A percentile compares a stretch with the other conserved stretches of the same genome.
These are phyloP conservation scores for Homolaphlyctis polyrhiza DNA, from an alignment of 371 early-diverging fungal genomes.

Conservation along the genomic window DNA sequence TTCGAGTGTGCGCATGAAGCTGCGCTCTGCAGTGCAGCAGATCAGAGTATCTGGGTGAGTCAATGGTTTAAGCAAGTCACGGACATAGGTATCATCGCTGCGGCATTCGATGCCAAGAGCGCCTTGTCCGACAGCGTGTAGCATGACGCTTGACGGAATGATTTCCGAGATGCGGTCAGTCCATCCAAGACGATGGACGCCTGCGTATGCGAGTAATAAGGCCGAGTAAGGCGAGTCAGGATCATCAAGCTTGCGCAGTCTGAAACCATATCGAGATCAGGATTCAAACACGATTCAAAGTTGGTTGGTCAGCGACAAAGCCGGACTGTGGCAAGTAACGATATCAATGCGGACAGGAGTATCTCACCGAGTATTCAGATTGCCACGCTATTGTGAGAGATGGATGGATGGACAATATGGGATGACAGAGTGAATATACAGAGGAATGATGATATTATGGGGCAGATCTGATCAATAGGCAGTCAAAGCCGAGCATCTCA, in stretches of 20 bases:
- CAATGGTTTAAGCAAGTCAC: constrained; percentile 49
- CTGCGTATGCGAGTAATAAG: constrained; percentile 86
- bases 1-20: constrained; percentile 83
- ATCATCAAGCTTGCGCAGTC: constrained; percentile 79
- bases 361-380: constrained; percentile 70
- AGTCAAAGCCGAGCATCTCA: too few relatives aligned
- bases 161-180: constrained; percentile 66
- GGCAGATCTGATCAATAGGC: too few relatives aligned
- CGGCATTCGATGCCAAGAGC: constrained; percentile 87
- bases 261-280: background rate
- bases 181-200: constrained; percentile 65
- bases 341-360: constrained; percentile 1
- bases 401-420: too few relatives aligned
- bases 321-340: too few relatives aligned
- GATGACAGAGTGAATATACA: too few relatives aligned
- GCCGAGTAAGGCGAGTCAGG: constrained; percentile 67
- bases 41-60: constrained; percentile 65
- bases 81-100: constrained; percentile 51
- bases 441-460: too few relatives aligned
- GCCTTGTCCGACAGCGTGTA: constrained; percentile 95
- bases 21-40: constrained; percentile 78
- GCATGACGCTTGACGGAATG: constrained; percentile 54
- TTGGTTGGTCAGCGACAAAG: background rate
- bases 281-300: background rate
- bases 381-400: constrained; percentile 66